Base-by-base conservation (phyloP, 1,284 basidiomycete species). In the Thecaphora thlaspeos region DNA sequence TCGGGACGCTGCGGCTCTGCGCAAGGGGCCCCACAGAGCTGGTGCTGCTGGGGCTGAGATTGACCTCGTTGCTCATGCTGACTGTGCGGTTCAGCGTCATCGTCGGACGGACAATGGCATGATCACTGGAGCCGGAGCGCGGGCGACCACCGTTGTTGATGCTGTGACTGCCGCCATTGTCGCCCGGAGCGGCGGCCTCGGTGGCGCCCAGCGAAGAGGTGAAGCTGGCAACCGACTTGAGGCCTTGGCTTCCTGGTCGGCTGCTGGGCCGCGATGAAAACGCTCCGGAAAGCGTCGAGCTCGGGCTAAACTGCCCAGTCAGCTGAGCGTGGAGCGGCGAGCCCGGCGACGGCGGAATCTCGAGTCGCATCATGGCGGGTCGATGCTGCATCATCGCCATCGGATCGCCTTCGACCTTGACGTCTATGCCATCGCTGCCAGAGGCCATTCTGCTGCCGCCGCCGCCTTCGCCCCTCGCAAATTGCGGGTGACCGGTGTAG, bases 201-300 rank as follows among this genome's bases (percentile, higher is more conserved):
- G 48, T 56, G n/a, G 61, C 56, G 7, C 56, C 54, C 14, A 42
- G 50, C 1, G 64, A 63, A 3, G 61, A 67, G 18, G 61, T 64
- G 56, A 67, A 67, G 52, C 57, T 63, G 26, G 64, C 64, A 8
- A 67, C 61, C 28, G 64, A 67, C 24, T 64, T 63, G 51, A 67
- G 55, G 17, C 64, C 64, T 12, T 56, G 57, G 45, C 64, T 67
- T 14, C 43, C 53, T 7, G 64, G 64, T 3, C 64, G 53, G 48
- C 64, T 67, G 30, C 57, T 57, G 4, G 64, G 61, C 4, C 61
- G 61, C 21, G 61, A 62, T 10, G 64, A 62, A 32, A 67, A 67
- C 7, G 64, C 64, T 37, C 64, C 64, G 2, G 59, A 67, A 3
- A 67, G 44, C 5, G 64, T 67, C 2, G 64, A 67, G 37, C 56